These are phyloP conservation scores for Cutaneotrichosporon daszewskae DNA, from an alignment of 1,284 basidiomycete species.

Conservation along the genomic window DNA sequence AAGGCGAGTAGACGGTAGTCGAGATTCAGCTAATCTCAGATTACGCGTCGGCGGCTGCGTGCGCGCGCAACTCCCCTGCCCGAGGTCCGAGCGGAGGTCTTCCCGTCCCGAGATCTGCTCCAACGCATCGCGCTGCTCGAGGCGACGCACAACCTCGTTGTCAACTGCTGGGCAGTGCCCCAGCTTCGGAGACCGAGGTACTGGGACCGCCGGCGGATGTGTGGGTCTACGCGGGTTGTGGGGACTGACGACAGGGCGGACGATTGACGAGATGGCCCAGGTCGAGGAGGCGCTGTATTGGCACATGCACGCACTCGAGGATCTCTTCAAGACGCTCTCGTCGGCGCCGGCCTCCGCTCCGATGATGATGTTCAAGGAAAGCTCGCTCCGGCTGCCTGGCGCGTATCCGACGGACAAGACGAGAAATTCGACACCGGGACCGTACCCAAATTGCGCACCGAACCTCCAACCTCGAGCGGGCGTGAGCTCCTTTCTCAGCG, in stretches of 20 bases:
- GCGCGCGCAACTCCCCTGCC: neutral
- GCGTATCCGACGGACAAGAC: neutral
- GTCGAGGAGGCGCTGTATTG: neutral
- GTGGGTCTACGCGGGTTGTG: neutral
- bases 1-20: too few species aligned
- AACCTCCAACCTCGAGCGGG: neutral
- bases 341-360: neutral
- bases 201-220: conserved; percentile 8
- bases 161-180: conserved; percentile 3
- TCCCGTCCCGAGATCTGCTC: neutral
- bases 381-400: neutral
- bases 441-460: neutral
- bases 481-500: conserved; percentile 2
- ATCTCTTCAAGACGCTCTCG: neutral
- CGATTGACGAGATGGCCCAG: conserved; percentile 2
- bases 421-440: neutral
- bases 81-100: neutral
- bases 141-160: conserved; percentile 2
- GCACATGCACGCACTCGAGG: conserved; percentile 2
- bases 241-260: conserved; percentile 3
- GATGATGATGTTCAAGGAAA: neutral
- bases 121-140: conserved; percentile 6
- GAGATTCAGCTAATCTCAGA: too few species aligned
- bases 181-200: conserved; percentile 2
- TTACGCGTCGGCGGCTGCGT: too few species aligned